Evolutionary conservation across 768 basidiomycete species (phyloP), one percentile per base, ranked within the genome.

Genomic region (Coprinellus aureogranulatus): DNA sequence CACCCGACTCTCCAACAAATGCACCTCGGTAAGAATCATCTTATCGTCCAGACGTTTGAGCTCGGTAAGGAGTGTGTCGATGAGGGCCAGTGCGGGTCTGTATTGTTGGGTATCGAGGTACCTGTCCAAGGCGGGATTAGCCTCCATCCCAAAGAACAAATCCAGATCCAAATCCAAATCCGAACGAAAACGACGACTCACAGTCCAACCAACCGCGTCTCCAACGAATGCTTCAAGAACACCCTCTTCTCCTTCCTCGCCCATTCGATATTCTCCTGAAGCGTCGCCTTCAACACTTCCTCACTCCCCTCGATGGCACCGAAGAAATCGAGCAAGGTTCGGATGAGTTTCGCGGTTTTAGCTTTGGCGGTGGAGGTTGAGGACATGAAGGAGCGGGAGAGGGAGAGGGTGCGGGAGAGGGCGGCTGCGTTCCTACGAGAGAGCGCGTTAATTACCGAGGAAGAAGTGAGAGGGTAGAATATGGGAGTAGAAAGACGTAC

Each of bases 1-100:
- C 1, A 95, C 92, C 44, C 93, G 77, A 57, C 91, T 92, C 73
- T 99, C 96, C 39, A 98, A 82, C 9, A 99, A 81, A 65, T 96
- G 94, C 0, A 98, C 94, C 69, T 98, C 96, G 2, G 95, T 98
- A 28, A 99, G 80, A 60, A 98, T 91, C 84, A 96, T 89, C 79
- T 98, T 98, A 75, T 98, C 97, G 70, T 99, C 96, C 26, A 99
- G 77, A 25, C 88, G 84, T 72, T 91, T 94, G 20, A 99, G 83
- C 71, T 98, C 97, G 1, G 88, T 88, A 31, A 98, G 80, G n/a
- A 99, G 83, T 0, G 80, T 77, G 59, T 95, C 94, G 61, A 98
- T 94, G 50, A 93, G 81, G 0, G 81, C 65, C 14, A 98, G 79
- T 0, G 96, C 94, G 0, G 85, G 81, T 64, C 89, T 87, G 77